A percentile compares a stretch with the other conserved stretches of the same genome.
Evolutionary conservation across 2,329 filamentous ascomycete species (phyloP).

Genomic region (Lasiodiplodia gonubiensis): DNA sequence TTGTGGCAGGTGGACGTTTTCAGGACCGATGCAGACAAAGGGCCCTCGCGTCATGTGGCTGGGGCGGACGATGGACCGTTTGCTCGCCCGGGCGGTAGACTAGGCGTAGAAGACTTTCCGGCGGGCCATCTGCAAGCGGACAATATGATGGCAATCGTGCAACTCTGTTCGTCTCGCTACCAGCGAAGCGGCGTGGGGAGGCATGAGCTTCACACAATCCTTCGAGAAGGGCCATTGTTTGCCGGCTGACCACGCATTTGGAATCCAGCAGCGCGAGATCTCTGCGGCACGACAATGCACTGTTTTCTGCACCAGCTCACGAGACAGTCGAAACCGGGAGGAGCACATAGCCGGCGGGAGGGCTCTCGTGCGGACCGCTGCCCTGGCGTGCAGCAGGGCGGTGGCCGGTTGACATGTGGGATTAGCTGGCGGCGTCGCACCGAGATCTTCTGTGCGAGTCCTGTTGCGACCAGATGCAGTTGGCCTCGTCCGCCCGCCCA

Average conservation of each 20-base stretch:
- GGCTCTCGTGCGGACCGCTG: conserved; percentile 28
- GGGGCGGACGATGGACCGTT: conserved; percentile 27
- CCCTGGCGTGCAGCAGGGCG: conserved; percentile 20
- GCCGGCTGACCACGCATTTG: conserved; percentile 26
- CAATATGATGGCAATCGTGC: conserved; percentile 18
- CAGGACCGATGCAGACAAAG: conserved; percentile 22
- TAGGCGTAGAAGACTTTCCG: conserved; percentile 16
- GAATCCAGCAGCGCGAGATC: conserved; percentile 21
- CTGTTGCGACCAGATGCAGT: conserved; percentile 28
- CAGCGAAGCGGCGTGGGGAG: conserved; percentile 19
- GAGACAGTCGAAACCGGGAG: conserved; percentile 29
- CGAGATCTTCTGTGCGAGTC: conserved; percentile 27
- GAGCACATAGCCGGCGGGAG: conserved; percentile 20
- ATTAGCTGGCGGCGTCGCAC: conserved; percentile 25
- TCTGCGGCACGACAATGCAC: conserved; percentile 14
- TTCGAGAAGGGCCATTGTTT: conserved; percentile 12
- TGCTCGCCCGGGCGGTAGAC: conserved; percentile 15
- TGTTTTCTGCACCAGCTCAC: conserved; percentile 29
- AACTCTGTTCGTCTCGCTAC: conserved; percentile 28
- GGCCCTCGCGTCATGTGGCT: conserved; percentile 15
- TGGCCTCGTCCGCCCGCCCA: conserved; percentile 18
- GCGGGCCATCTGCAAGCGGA: conserved; percentile 25
- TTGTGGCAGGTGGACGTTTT: conserved; percentile 26
- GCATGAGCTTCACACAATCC: conserved; percentile 5
- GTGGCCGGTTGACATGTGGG: conserved; percentile 28